Evolutionary conservation across 192 early-diverging fungal species (phyloP).

Genomic region (Entophlyctis helioformis): DNA sequence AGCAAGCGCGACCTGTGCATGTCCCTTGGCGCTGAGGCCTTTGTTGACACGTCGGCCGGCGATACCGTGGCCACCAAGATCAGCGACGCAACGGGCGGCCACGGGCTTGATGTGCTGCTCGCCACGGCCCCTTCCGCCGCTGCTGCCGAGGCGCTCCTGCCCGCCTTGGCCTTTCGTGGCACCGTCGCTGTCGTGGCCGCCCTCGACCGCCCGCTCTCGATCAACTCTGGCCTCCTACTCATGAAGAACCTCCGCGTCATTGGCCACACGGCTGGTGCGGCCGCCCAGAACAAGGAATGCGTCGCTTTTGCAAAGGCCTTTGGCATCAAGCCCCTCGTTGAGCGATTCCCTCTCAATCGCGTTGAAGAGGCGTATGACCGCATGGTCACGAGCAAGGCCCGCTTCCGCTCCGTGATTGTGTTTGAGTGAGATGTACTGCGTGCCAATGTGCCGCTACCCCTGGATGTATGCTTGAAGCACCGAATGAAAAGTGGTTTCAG

Average conservation of each 20-base stretch:
- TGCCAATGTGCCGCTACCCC: no score
- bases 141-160: slow-evolving; percentile 5
- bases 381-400: slow-evolving; percentile 9
- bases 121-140: slow-evolving; percentile 8
- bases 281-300: slow-evolving; percentile 15
- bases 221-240: slow-evolving; percentile 12
- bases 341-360: slow-evolving; percentile 3
- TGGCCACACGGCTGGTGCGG: slow-evolving; percentile 8
- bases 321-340: slow-evolving; percentile 8
- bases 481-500: no score
- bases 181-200: no score
- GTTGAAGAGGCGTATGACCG: slow-evolving; percentile 9
- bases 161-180: no score
- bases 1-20: slow-evolving; percentile 7
- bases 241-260: slow-evolving; percentile 5
- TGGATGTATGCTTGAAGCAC: no score
- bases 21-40: slow-evolving; percentile 9
- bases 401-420: slow-evolving; percentile 14
- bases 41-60: no score
- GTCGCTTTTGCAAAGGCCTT: slow-evolving; percentile 6
- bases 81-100: no score
- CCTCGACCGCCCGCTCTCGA: no score
- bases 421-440: no score
- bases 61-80: no score
- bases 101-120: slow-evolving; percentile 16